These are phyloP conservation scores for Beta vulgaris DNA, from an alignment of 148 eudicot species.

Conservation along the genomic window DNA sequence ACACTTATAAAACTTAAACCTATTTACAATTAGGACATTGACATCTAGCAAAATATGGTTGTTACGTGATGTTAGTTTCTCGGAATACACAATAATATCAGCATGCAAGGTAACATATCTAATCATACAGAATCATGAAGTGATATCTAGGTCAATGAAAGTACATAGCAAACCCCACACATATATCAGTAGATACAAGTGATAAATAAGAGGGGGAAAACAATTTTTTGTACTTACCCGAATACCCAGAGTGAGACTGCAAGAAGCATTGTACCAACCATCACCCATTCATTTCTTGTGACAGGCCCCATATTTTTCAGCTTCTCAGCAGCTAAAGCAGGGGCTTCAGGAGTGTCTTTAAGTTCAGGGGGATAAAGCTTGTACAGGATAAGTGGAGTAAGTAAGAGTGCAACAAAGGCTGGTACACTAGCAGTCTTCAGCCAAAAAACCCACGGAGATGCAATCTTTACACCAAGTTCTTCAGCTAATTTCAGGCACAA, in stretches of 20 bases:
- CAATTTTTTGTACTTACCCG: conserved; percentile 54
- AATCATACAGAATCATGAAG: not conserved
- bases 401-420: conserved; percentile 61
- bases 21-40: not conserved
- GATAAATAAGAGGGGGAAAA: conserved; percentile 1
- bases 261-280: conserved; percentile 95
- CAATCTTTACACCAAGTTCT: conserved; percentile 80
- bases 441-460: conserved; percentile 86
- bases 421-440: conserved; percentile 85
- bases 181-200: not conserved
- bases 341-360: conserved; percentile 95
- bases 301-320: conserved; percentile 86
- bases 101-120: not conserved
- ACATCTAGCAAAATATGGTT: not conserved
- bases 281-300: conserved; percentile 86
- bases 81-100: not conserved
- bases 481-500: conserved; percentile 90
- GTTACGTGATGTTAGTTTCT: not conserved
- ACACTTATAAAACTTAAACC: not conserved
- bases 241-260: conserved; percentile 90
- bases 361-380: conserved; percentile 86
- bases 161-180: not conserved
- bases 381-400: conserved; percentile 71
- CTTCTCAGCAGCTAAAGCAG: conserved; percentile 75
- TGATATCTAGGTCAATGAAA: not conserved